A percentile compares a stretch with the other conserved stretches of the same genome.
phyloP scores from a whole-genome alignment of 805 yeast species.

The Starmerella bombi region DNA sequence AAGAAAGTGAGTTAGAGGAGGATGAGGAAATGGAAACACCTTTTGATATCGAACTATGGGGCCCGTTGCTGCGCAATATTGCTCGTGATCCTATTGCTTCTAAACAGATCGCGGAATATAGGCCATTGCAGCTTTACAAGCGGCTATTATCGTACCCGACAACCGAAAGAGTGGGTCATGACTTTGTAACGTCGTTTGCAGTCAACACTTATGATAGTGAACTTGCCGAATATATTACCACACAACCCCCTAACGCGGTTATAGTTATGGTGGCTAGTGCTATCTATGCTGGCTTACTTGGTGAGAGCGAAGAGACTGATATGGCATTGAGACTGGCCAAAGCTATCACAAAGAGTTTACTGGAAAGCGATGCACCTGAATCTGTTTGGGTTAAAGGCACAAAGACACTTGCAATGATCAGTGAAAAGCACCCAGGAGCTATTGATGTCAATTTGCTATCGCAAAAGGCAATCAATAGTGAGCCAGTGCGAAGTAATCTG shows the following conservation, averaged over 20 bases:
- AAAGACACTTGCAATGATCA: slow-evolving; percentile 8
- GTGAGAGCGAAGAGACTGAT: background rate
- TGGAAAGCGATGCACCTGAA: background rate
- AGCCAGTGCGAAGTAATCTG: slow-evolving; percentile 6
- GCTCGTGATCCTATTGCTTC: slow-evolving; percentile 9
- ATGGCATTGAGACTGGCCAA: background rate
- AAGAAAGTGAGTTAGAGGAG: slow-evolving; percentile 4
- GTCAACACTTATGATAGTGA: slow-evolving; percentile 6
- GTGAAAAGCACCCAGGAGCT: background rate
- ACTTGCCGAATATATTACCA: background rate
- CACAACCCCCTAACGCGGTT: slow-evolving; percentile 4
- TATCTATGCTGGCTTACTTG: slow-evolving; percentile 1
- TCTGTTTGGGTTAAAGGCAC: slow-evolving; percentile 14
- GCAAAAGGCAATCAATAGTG: background rate
- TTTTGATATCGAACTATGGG: slow-evolving; percentile 11
- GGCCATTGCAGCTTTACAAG: slow-evolving; percentile 4
- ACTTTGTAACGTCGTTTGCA: slow-evolving; percentile 4
- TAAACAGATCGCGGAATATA: slow-evolving; percentile 1
- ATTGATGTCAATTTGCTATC: background rate
- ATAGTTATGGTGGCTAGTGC: slow-evolving; percentile 3
- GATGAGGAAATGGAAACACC: slow-evolving; percentile 10
- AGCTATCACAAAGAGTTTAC: background rate
- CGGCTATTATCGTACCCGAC: slow-evolving; percentile 1
- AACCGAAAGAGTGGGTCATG: slow-evolving; percentile 3
- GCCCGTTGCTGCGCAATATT: slow-evolving; percentile 13